Evolutionary conservation across 2,329 filamentous ascomycete genomes (phyloP), one percentile per base, ranked within the genome.

Genomic region (Trichothecium sympodiale): DNA sequence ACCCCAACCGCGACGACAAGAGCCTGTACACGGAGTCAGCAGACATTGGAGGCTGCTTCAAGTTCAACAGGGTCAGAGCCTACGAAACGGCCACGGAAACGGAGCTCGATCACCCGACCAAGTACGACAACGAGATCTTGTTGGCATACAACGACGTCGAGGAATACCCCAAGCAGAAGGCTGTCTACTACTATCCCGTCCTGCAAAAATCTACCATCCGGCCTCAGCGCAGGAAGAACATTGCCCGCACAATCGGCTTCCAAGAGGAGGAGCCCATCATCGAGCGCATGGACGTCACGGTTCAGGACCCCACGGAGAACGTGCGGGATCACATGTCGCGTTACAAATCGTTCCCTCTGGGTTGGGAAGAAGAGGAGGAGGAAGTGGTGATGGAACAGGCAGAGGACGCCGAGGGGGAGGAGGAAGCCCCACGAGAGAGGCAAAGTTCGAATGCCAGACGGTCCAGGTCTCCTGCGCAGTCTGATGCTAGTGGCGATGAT

Each of bases 121-220:
- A 80, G 56, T 81, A 79, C 52, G 64, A 71, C 43, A 68, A 80
- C 42, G 76, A 82, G 54, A 61, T 81, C 25, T 65, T 79, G 38
- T 56, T 82, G 18, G 65, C 72, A 3, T 68, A 70, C 48, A 67
- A 74, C 45, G 67, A 75, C 42, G 69, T 71, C 42, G 66, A 56
- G 17, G 48, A 57, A 33, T 63, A 67, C 42, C 65, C 65, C 34
- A 55, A 59, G 38, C 65, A 73, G 43, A 74, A 72, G 52, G 77
- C 67, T 6, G 72, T 69, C 10, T 80, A 77, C 54, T 82, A 80
- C 56, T 82, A 81, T 46, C 78, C 78, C 4, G 66, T 82, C 42
- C 71, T 81, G 57, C 75, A 80, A 54, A 71, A 74, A 36, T 73
- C 67, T 32, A 65, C 66, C 16, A 73, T 82, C 47, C 65, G 74